Percentiles rank a stretch among this genome's conserved stretches.
These are phyloP conservation scores for Cystofilobasidium ferigula DNA, from an alignment of 768 basidiomycete species.

Conservation along the genomic window DNA sequence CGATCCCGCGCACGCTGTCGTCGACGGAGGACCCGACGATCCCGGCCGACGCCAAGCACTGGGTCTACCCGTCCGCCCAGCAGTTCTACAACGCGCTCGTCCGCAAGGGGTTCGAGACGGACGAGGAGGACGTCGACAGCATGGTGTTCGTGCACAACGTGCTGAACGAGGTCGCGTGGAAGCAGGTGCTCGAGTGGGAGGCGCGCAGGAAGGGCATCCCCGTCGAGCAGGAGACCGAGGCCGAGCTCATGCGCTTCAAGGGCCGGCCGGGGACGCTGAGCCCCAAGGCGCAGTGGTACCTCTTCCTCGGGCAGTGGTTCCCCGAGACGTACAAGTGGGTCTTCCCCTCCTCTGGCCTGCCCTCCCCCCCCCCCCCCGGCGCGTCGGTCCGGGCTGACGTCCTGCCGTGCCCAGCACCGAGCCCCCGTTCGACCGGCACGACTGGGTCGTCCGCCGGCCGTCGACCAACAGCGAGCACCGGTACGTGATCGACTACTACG, in stretches of 20 bases:
- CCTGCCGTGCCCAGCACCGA: constrained; percentile 50
- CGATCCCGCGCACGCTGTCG: constrained; percentile 59
- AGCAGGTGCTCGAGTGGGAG: constrained; percentile 90
- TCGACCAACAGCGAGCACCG: constrained; percentile 54
- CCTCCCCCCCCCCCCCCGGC: neutral
- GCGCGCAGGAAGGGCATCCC: constrained; percentile 49
- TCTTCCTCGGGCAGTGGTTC: constrained; percentile 77
- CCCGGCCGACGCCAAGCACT: constrained; percentile 40
- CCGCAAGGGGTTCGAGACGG: constrained; percentile 93
- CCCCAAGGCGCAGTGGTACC: constrained; percentile 79
- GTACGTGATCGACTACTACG: constrained; percentile 98
- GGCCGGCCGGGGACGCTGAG: constrained; percentile 86
- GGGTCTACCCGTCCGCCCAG: constrained; percentile 97
- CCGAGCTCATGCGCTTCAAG: constrained; percentile 70
- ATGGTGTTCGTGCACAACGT: constrained; percentile 99
- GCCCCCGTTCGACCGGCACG: constrained; percentile 94
- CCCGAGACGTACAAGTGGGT: constrained; percentile 81
- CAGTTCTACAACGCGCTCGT: constrained; percentile 97
- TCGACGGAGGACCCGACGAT: constrained; percentile 32
- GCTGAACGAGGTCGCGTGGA: constrained; percentile 92
- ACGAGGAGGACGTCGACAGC: constrained; percentile 85
- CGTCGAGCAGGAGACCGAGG: constrained; percentile 41
- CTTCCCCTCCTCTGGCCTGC: neutral
- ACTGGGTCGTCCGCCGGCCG: constrained; percentile 84
- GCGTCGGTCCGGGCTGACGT: constrained; percentile 14